Conservation (phyloP, 371 early-diverging fungal genomes). For the Actinomortierella wolfii region DNA sequence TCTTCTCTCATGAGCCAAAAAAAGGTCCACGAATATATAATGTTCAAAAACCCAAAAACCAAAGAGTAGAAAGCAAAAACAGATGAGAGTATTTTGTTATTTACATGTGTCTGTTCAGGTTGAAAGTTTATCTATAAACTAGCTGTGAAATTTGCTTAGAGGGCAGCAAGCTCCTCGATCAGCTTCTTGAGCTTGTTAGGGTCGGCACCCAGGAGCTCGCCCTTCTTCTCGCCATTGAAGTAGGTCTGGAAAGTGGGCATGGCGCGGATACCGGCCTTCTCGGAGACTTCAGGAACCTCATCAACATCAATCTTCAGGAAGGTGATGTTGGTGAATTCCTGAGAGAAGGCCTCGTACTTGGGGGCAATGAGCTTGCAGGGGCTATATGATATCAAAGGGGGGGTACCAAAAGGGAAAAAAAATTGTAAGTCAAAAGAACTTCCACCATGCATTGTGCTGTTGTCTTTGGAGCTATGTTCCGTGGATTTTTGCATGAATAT, state of each 20-base stretch:
- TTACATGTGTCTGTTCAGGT: no score
- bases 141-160: slow-evolving; percentile 2
- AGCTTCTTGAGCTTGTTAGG: slow-evolving; percentile 10
- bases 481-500: no score
- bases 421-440: not conserved
- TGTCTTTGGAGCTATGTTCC: no score
- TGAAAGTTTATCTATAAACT: no score
- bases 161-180: not conserved
- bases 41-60: not conserved
- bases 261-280: slow-evolving; percentile 69
- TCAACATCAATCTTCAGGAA: slow-evolving; percentile 91
- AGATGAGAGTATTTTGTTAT: no score
- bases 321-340: slow-evolving; percentile 51
- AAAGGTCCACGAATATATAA: no score
- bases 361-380: slow-evolving; percentile 93
- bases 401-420: no score
- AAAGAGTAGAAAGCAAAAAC: not conserved
- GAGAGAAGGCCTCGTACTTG: slow-evolving; percentile 62
- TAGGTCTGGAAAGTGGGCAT: slow-evolving; percentile 94
- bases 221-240: slow-evolving; percentile 72
- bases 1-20: no score
- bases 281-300: slow-evolving; percentile 70
- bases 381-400: slow-evolving; percentile 49
- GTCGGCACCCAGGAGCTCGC: slow-evolving; percentile 78
- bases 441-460: not conserved